Evolutionary conservation across 768 basidiomycete species (phyloP).

Genomic region (Lanmaoa pseudosensibilis): DNA sequence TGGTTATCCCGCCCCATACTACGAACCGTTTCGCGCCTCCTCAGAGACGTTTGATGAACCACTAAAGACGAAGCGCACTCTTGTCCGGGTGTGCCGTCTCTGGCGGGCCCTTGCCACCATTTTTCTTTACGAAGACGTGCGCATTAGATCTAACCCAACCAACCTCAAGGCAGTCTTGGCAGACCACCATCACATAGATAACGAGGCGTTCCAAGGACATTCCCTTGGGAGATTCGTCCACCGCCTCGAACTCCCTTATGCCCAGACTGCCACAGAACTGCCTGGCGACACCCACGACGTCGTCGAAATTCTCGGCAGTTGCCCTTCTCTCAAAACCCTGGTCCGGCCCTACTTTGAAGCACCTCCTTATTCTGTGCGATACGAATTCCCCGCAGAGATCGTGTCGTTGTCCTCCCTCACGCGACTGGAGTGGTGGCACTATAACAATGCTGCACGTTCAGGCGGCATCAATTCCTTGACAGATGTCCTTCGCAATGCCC

Average conservation of each 20-base stretch:
- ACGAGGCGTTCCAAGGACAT: conserved; percentile 18
- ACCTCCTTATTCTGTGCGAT: conserved; percentile 36
- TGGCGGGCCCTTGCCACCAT: conserved; percentile 51
- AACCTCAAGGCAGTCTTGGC: conserved; percentile 36
- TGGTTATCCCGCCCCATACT: conserved; percentile 32
- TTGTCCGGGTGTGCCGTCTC: conserved; percentile 56
- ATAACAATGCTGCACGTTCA: conserved; percentile 52
- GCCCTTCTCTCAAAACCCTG: conserved; percentile 53
- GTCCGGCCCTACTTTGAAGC: conserved; percentile 43
- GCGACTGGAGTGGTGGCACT: conserved; percentile 71
- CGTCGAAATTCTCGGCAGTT: conserved; percentile 49
- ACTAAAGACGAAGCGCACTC: conserved; percentile 37
- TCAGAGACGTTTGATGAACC: conserved; percentile 30
- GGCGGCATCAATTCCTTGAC: conserved; percentile 66
- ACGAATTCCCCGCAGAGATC: conserved; percentile 52
- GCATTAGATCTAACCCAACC: conserved; percentile 35
- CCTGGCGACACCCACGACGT: conserved; percentile 33
- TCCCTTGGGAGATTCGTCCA: conserved; percentile 43
- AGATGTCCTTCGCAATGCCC: conserved; percentile 50
- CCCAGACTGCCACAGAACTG: conserved; percentile 44
- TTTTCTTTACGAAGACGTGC: conserved; percentile 56
- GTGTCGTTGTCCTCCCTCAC: conserved; percentile 51
- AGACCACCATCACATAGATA: conserved; percentile 3
- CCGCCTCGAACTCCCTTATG: conserved; percentile 60
- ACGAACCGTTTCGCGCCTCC: conserved; percentile 49